Evolutionary conservation across 768 basidiomycete genomes (phyloP), one percentile per base, ranked within the genome.

Genomic region (Gautieria morchelliformis): DNA sequence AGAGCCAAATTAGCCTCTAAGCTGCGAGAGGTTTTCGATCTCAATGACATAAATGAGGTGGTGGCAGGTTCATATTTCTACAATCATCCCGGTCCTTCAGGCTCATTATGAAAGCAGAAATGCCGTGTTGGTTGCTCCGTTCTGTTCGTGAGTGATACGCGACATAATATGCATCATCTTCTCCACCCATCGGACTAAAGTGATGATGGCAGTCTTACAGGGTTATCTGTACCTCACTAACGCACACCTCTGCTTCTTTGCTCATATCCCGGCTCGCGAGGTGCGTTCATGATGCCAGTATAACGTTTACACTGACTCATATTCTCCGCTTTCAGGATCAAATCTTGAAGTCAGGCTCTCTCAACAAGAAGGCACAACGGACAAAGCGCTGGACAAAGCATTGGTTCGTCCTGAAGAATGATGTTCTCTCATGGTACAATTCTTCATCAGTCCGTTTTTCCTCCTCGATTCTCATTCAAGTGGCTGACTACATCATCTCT

Each of bases 211-310:
- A 89, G 92, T 98, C 61, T 77, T 99, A 33, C 95, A 99, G 71
- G 95, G 95, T 2, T 98, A 95, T 67, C 90, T 99, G 82, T 99
- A 95, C 69, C 75, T 98, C 50, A 98, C 95, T 1, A 89, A 89
- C 63, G 83, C 87, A 11, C 89, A 95, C 68, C 70, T 98, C 19
- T 97, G 95, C 72, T 99, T 99, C 75, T 99, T 94, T 69, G 92
- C 92, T 2, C 92, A 92, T 68, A 87, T 95, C 84, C 92, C 92
- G 17, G 78, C 84, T 32, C 78, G 85, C 73, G 93, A 94, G 79
- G 93, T 93, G 59, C 47, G 74, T 52, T 52, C 35, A 57, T 58
- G 46, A 49, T 52, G 53, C 37, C 51, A 9, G 33, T 33, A 32
- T 17, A n/a, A 5, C 35, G 4, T 35, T 55, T 32, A 30, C 33